Evolutionary conservation across 2,329 filamentous ascomycete genomes (phyloP), one percentile per base, ranked within the genome.

Genomic region (Fusarium stilboides): DNA sequence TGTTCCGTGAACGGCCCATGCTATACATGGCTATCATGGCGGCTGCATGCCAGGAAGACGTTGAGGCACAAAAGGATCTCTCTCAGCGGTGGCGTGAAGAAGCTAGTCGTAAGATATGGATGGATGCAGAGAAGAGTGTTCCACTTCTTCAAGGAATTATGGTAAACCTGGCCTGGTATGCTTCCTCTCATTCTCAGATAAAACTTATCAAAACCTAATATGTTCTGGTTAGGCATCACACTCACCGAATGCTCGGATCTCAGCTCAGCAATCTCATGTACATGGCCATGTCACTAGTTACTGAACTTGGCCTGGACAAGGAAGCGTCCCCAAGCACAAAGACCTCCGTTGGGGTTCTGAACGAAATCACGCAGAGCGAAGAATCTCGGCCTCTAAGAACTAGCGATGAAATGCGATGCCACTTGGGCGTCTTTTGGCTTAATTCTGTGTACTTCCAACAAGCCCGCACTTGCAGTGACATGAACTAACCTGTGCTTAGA

Each of bases 21-120:
- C 33, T 66, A 5, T 66, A 65, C 4, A 65, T 66, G 53, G 62
- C 61, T 0, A 55, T 66, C 4, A 65, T 66, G 61, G 54, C 60
- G 2, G 62, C 54, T 6, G 31, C 62, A 0, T 65, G 62, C n/a
- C 62, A 66, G 3, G 45, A 59, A 10, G 24, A 66, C 5, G 15
- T 42, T 3, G 37, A 65, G 3, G 13, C 39, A 0, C 62, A 66
- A 22, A 22, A 34, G 20, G 33, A 52, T n/a, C 61, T 66, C 14
- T 61, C 62, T 17, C 60, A 53, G 2, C 37, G 44, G 2, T 65
- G 43, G 22, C 61, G 60, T 2, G 62, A 65, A 5, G 62, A 66
- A 5, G 14, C 65, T 2, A 54, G 61, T 3, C 37, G 44, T 9
- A 55, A 61, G 19, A 19, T 65, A 24, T 66, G 60, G 60, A 47